These are phyloP conservation scores for Helotiales sp. DNA, from an alignment of 2,329 filamentous ascomycete species.

Conservation along the genomic window DNA sequence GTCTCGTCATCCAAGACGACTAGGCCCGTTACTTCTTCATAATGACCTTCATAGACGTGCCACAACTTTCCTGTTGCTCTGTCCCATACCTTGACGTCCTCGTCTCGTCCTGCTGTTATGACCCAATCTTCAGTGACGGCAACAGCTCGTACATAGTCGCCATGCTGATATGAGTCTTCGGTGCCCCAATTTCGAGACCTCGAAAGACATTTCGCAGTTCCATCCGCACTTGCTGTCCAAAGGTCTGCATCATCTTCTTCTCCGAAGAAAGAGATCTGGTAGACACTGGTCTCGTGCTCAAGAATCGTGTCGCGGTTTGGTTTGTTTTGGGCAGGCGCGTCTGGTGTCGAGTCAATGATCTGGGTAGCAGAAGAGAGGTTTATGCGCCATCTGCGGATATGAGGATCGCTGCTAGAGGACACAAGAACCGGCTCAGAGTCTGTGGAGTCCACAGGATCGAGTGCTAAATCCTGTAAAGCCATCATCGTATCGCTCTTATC, in stretches of 20 bases:
- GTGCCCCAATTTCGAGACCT: constrained; percentile 66
- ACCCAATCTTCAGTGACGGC: constrained; percentile 75
- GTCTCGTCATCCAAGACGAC: constrained; percentile 56
- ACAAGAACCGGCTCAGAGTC: constrained; percentile 59
- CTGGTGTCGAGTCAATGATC: constrained; percentile 44
- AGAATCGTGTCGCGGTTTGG: constrained; percentile 56
- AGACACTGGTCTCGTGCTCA: constrained; percentile 89
- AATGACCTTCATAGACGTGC: constrained; percentile 80
- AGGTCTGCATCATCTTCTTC: constrained; percentile 61
- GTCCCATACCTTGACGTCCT: constrained; percentile 91
- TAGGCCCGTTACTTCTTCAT: constrained; percentile 86
- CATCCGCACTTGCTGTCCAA: constrained; percentile 94
- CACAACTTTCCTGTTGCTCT: constrained; percentile 68
- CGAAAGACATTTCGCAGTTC: constrained; percentile 77
- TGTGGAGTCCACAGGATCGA: constrained; percentile 67
- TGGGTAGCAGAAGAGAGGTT: constrained; percentile 53
- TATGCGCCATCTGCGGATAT: constrained; percentile 77
- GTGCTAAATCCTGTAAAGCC: constrained; percentile 74
- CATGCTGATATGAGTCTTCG: constrained; percentile 75
- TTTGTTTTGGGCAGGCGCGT: constrained; percentile 19
- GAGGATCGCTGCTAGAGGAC: constrained; percentile 77
- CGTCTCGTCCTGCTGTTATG: constrained; percentile 85
- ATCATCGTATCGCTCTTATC: constrained; percentile 71
- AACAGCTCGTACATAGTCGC: constrained; percentile 87
- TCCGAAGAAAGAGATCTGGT: constrained; percentile 75